Evolutionary conservation across 371 early-diverging fungal species (phyloP), one percentile per base, ranked within the genome.

Genomic region (Circinella umbellata): DNA sequence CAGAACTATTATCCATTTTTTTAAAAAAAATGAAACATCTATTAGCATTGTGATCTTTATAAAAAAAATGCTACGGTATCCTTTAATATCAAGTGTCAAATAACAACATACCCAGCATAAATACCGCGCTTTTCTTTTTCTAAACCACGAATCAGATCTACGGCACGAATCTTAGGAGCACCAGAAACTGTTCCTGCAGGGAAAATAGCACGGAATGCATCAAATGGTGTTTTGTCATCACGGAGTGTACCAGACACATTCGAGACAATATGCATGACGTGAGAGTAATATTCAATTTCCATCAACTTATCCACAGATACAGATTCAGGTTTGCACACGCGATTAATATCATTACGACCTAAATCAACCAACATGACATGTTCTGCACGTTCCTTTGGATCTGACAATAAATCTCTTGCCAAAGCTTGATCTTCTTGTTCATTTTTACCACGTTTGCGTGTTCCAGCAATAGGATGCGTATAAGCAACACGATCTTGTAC

Each of bases 341-440:
- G 93, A 82, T 98, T 97, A 27, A 95, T 91, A 77, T 98, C 99
- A 79, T 98, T 98, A 67, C 98, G 92, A 13, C 98, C 98, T 35
- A 98, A 83, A 86, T 98, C 99, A n/a, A 98, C 98, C 67, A 98
- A 84, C 98, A 98, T 98, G 69, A 98, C 94, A 75, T 97, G 97
- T 73, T 98, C 98, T 18, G 96, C 94, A 18, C 95, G 89, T 84
- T 98, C 98, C 81, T 98, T 98, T 51, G 91, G 87, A 80, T 98
- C 97, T 9, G 84, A 77, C 60, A 97, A 76, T 34, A 98, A 80
- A 53, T 96, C 96, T 39, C 86, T 81, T 0, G 94, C 98, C 64
- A 97, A 85, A 5, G 84, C 92, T 17, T 93, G 79, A 74, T 98
- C 98, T 70, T 94, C 95, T 65, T 90, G 90, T 17, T 81, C 75